Evolutionary conservation across 75 land plant species (phyloP), one percentile per base, ranked within the genome.

Genomic region (Picea glauca): DNA sequence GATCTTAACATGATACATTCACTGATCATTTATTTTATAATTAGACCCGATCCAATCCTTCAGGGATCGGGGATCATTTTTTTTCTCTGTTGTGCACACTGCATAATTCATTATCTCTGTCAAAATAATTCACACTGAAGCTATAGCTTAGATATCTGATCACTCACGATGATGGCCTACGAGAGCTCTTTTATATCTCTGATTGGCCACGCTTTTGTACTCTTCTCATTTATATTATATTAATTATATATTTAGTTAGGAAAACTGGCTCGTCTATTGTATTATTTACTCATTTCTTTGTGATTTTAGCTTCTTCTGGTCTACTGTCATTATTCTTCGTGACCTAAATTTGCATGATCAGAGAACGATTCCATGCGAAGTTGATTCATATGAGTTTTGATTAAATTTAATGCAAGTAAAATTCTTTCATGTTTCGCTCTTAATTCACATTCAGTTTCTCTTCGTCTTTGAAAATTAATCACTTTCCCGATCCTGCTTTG

Each of bases 21-120:
- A 70, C 73, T 70, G 73, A 43, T 70, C 73, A 70, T 70, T 70
- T 43, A 70, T 70, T 70, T 40, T 70, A 70, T 70, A 20, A 70
- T 70, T 40, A 33, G 73, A 11, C 54, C 23, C 54, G 43, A 68
- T 68, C 72, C 72, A n/a, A 68, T 68, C 72, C 72, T 38, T 38
- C 4, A 0, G 46, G 38, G 72, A 20, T 17, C 38, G 50, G 72
- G 50, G 50, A 68, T 40, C 40, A 68, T 14, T 68, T 68, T 68
- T 68, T 66, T 68, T 38, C 32, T 0, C 7, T 20, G 18, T 33
- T 68, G 50, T n/a, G 15, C 72, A 68, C 1, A 18, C 33, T 43
- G 38, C 72, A 68, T 43, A 68, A 68, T 68, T 68, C 50, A 33
- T 67, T 67, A 38, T 38, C 11, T 67, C 43, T 15, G 72, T 67